Percentiles rank a stretch among this genome's conserved stretches.
phyloP scores from a whole-genome alignment of 257 asterid species.

The Echium plantagineum region DNA sequence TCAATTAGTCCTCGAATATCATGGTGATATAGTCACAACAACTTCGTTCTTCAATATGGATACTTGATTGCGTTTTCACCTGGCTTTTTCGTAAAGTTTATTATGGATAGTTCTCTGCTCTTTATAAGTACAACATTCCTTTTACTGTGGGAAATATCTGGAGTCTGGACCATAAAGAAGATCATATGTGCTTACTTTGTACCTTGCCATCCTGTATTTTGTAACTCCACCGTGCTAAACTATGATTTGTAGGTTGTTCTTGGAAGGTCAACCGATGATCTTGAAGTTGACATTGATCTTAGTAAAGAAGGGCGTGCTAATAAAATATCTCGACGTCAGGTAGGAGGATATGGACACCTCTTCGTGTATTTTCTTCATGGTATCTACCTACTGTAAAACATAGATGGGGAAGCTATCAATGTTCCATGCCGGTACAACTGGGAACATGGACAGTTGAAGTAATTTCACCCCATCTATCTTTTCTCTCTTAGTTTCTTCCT shows the following conservation, averaged over 20 bases:
- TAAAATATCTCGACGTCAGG: constrained; percentile 95
- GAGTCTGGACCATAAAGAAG: background rate
- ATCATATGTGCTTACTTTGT: background rate
- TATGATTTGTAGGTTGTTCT: constrained; percentile 50
- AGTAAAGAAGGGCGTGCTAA: constrained; percentile 92
- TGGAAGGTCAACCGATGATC: constrained; percentile 93
- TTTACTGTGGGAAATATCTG: too few species aligned
- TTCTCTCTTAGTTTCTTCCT: background rate
- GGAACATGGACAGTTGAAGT: background rate
- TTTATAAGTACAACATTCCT: background rate
- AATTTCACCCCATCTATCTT: background rate
- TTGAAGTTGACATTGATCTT: constrained; percentile 80
- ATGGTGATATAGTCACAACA: too few species aligned
- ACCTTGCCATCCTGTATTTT: background rate
- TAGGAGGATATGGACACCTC: constrained; percentile 14
- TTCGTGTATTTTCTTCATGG: background rate
- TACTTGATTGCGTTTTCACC: too few species aligned
- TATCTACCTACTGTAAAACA: background rate
- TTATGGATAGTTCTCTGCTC: background rate
- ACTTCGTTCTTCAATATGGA: too few species aligned
- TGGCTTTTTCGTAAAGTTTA: too few species aligned
- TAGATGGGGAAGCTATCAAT: background rate
- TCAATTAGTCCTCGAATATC: too few species aligned
- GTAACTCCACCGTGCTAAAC: constrained; percentile 8
- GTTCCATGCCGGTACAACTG: background rate